phyloP scores from a whole-genome alignment of 495 filamentous ascomycete genomes.

The Hypoxylon fuscum region DNA sequence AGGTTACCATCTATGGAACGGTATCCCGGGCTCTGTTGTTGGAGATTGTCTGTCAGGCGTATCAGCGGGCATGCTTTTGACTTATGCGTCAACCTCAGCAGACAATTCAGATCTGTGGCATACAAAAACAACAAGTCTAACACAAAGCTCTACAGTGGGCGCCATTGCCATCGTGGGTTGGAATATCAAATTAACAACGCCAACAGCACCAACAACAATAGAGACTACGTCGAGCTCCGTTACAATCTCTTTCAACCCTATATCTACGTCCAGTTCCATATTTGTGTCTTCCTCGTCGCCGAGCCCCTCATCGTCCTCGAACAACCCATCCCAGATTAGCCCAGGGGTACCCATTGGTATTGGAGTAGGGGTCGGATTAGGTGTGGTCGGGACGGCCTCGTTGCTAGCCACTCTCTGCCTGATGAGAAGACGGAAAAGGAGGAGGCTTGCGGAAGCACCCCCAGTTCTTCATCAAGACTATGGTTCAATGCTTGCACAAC shows the following conservation, averaged over 20 bases:
- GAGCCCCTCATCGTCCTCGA: slow-evolving; percentile 1
- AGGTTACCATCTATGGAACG: slow-evolving; percentile 25
- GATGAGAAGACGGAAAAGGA: slow-evolving; percentile 17
- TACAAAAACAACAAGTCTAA: slow-evolving; percentile 21
- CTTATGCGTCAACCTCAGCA: slow-evolving; percentile 23
- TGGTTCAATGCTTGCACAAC: slow-evolving; percentile 2
- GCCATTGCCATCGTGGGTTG: slow-evolving; percentile 31
- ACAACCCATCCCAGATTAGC: slow-evolving; percentile 2
- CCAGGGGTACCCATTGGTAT: slow-evolving; percentile 10
- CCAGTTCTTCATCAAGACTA: slow-evolving; percentile 2
- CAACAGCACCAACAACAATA: neutral
- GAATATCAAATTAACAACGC: slow-evolving; percentile 22
- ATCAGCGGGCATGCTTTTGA: slow-evolving; percentile 20
- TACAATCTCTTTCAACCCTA: neutral
- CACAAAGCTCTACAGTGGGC: slow-evolving; percentile 19
- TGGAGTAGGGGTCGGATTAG: slow-evolving; percentile 23
- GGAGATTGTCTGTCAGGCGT: slow-evolving; percentile 31
- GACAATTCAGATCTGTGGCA: slow-evolving; percentile 16
- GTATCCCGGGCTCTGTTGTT: slow-evolving; percentile 22
- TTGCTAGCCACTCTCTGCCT: slow-evolving; percentile 13
- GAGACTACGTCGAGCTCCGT: slow-evolving; percentile 12
- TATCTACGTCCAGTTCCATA: neutral
- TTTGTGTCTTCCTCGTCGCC: neutral
- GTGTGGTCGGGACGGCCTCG: slow-evolving; percentile 13
- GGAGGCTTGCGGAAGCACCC: neutral